Evolutionary conservation across 2,329 filamentous ascomycete genomes (phyloP).

Genomic region (Sclerotinia borealis): DNA sequence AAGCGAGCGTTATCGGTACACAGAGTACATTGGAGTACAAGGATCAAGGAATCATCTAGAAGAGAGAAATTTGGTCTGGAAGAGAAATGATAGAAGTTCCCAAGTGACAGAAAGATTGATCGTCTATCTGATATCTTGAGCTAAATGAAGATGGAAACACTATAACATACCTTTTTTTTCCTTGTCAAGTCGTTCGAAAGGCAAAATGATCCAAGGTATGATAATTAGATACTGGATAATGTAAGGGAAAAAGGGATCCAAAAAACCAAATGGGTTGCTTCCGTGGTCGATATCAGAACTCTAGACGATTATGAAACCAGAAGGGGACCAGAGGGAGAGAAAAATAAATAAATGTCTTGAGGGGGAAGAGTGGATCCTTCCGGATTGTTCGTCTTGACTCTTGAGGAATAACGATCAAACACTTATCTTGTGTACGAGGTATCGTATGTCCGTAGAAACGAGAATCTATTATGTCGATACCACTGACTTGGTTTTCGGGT

Average conservation of each 20-base stretch:
- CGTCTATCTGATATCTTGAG: not conserved
- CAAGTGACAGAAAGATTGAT: not conserved
- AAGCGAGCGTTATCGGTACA: not conserved
- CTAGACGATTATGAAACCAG: conserved; percentile 1
- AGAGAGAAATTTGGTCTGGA: not conserved
- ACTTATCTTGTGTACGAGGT: not conserved
- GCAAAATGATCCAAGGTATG: not conserved
- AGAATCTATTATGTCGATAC: not conserved
- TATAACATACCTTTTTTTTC: not conserved
- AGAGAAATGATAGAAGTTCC: not conserved
- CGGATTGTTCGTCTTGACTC: not conserved
- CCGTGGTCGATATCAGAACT: not conserved
- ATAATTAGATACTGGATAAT: not conserved
- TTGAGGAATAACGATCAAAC: not conserved
- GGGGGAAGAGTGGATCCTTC: not conserved
- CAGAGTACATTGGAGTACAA: not conserved
- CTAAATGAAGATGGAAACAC: not conserved
- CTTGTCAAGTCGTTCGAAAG: not conserved
- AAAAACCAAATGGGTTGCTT: not conserved
- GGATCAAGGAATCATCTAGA: not conserved
- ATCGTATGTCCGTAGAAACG: not conserved
- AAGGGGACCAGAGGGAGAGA: not conserved
- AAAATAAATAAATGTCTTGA: not conserved
- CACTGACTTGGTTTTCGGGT: conserved; percentile 11
- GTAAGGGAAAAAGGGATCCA: not conserved